Evolutionary conservation across 169 alveolate genomes (phyloP).

Genomic region (Plasmodium coatneyi): DNA sequence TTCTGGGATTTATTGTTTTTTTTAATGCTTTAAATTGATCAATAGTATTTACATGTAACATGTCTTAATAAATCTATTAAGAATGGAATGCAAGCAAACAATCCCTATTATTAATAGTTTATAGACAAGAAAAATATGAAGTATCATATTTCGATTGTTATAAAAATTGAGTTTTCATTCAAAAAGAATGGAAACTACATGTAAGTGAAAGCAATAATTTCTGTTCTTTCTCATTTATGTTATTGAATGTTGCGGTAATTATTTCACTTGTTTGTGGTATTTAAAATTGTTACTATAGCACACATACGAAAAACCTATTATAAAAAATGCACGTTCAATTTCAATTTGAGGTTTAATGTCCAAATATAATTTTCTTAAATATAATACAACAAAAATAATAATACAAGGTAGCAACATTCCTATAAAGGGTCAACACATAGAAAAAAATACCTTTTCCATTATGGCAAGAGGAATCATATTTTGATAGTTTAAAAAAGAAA

Average conservation of each 20-base stretch:
- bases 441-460: neutral
- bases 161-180: neutral
- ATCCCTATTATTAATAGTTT: neutral
- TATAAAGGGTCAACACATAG: neutral
- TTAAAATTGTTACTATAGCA: neutral
- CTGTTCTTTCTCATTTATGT: neutral
- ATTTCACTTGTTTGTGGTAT: neutral
- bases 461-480: neutral
- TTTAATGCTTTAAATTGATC: neutral
- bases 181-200: neutral
- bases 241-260: neutral
- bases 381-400: neutral
- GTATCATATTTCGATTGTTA: neutral
- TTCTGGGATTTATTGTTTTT: neutral
- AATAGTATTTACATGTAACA: neutral
- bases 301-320: neutral
- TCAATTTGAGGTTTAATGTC: neutral
- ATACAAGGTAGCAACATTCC: neutral
- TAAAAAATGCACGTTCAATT: neutral
- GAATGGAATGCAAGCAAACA: neutral
- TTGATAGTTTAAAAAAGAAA: neutral
- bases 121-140: neutral
- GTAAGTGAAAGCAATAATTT: neutral
- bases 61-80: neutral
- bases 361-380: neutral